Percentiles rank a stretch among this genome's conserved stretches.
Evolutionary conservation across 495 filamentous ascomycete species (phyloP).

Genomic region (Massariosphaeria phaeospora): DNA sequence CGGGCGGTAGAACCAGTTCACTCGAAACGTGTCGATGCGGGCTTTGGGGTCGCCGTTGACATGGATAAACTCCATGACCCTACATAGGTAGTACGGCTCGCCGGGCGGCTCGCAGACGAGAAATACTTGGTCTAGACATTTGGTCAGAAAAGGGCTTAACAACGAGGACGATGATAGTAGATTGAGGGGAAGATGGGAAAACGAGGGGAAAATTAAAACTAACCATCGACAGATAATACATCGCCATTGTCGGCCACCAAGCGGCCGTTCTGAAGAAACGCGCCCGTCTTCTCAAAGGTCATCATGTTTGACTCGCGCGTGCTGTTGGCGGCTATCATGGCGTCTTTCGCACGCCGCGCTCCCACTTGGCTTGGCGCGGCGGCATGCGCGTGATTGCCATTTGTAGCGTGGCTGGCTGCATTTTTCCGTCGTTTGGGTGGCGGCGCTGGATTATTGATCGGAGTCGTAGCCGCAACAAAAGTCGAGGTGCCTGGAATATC

Average conservation of each 20-base stretch:
- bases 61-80: conserved; percentile 97
- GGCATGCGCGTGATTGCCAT: conserved; percentile 28
- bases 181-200: too few species aligned
- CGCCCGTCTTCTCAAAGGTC: conserved; percentile 68
- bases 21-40: conserved; percentile 78
- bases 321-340: conserved; percentile 12
- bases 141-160: conserved; percentile 5
- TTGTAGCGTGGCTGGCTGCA: conserved; percentile 31
- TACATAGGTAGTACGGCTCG: conserved; percentile 94
- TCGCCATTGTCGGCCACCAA: conserved; percentile 89
- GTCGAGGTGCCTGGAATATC: conserved; percentile 63
- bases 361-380: conserved; percentile 27
- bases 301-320: conserved; percentile 67
- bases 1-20: conserved; percentile 98
- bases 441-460: conserved; percentile 36
- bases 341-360: conserved; percentile 24
- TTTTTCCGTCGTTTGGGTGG: conserved; percentile 72
- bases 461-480: conserved; percentile 49
- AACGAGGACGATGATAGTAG: too few species aligned
- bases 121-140: conserved; percentile 80
- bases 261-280: conserved; percentile 67
- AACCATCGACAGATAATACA: conserved; percentile 77
- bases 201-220: conserved; percentile 38
- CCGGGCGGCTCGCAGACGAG: conserved; percentile 95
- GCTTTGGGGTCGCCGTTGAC: conserved; percentile 59